These are phyloP conservation scores for Fusarium dimerum DNA, from an alignment of 2,329 filamentous ascomycete species.

Conservation along the genomic window DNA sequence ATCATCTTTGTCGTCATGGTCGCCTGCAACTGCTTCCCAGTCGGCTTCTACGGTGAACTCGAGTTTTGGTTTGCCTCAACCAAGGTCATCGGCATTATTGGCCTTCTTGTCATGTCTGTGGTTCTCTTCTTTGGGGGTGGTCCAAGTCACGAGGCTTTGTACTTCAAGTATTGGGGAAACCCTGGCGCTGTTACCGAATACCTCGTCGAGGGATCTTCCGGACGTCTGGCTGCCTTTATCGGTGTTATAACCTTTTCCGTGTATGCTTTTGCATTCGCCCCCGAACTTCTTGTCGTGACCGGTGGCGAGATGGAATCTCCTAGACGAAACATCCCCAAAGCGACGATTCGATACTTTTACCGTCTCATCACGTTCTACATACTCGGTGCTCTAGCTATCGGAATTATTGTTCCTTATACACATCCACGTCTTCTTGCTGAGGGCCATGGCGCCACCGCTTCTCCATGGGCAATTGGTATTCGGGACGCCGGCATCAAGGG, in stretches of 20 bases:
- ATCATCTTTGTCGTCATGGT: constrained; percentile 57
- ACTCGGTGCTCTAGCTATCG: constrained; percentile 7
- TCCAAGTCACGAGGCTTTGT: constrained; percentile 43
- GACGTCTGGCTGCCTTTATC: constrained; percentile 45
- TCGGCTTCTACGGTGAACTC: constrained; percentile 59
- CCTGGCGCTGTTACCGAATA: constrained; percentile 40
- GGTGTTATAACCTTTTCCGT: constrained; percentile 46
- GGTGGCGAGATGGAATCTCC: constrained; percentile 40
- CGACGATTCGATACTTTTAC: constrained; percentile 10
- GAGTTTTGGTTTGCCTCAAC: constrained; percentile 63
- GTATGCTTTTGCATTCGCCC: constrained; percentile 40
- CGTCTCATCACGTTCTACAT: constrained; percentile 12
- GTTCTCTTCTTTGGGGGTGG: constrained; percentile 50
- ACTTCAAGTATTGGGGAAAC: constrained; percentile 47
- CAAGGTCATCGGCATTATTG: constrained; percentile 60
- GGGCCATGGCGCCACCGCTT: constrained; percentile 37
- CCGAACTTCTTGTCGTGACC: constrained; percentile 32
- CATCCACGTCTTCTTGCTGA: constrained; percentile 1
- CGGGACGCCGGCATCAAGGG: constrained; percentile 42
- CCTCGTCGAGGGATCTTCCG: constrained; percentile 37
- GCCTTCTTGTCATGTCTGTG: constrained; percentile 51
- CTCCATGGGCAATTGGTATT: constrained; percentile 59
- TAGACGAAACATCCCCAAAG: constrained; percentile 33
- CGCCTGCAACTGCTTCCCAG: constrained; percentile 57
- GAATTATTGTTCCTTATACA: constrained; percentile 4